phyloP scores from a whole-genome alignment of 2,329 filamentous ascomycete species.

The Colletotrichum sp. region DNA sequence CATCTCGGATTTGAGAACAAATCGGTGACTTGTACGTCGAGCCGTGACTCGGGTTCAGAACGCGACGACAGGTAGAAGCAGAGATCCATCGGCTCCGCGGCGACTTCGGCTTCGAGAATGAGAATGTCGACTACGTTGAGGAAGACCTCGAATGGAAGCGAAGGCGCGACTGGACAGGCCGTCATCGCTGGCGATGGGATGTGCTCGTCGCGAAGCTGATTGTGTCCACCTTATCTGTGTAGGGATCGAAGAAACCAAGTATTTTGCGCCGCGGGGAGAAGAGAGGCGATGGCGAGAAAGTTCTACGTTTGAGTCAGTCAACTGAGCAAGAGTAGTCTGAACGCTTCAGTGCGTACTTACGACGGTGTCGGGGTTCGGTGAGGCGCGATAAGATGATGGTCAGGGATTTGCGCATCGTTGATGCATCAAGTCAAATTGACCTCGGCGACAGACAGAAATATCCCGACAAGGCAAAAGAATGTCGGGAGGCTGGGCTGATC shows the following conservation, averaged over 20 bases:
- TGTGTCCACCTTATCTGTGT: neutral
- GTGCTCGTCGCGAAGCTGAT: neutral
- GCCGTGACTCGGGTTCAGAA: neutral
- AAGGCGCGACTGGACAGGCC: neutral
- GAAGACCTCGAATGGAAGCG: neutral
- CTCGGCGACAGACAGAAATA: neutral
- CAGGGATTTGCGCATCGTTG: neutral
- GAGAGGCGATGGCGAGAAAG: neutral
- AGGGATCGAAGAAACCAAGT: neutral
- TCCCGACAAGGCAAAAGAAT: neutral
- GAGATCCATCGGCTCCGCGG: neutral
- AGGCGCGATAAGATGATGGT: neutral
- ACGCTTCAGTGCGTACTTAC: neutral
- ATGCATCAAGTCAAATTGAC: neutral
- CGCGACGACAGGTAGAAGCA: neutral
- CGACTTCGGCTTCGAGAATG: neutral
- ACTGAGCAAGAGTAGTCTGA: neutral
- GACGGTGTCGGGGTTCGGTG: neutral
- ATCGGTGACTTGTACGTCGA: neutral
- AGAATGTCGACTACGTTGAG: neutral
- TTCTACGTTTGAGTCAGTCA: neutral
- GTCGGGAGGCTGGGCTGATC: neutral
- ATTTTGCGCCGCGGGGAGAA: neutral
- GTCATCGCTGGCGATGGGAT: neutral
- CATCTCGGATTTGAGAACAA: neutral